Percentiles rank a stretch among this genome's conserved stretches.
Conservation (phyloP, 1,139 yeast genomes). For the Candida dubliniensis region DNA sequence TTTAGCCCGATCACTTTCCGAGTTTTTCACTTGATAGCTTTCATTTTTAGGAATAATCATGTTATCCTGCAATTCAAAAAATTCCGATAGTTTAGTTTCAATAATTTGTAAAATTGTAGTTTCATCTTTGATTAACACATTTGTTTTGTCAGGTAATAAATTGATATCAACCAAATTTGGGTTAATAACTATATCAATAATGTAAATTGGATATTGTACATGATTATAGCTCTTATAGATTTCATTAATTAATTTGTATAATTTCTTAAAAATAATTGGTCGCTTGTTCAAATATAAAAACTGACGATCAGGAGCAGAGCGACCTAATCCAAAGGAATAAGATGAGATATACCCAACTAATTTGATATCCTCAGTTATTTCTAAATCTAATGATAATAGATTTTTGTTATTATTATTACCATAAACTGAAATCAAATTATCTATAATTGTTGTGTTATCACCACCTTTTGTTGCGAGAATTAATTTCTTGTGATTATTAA, state of each 20-base stretch:
- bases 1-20: neutral
- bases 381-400: constrained; percentile 47
- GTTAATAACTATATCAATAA: constrained; percentile 58
- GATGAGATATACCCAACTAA: constrained; percentile 69
- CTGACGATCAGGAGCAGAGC: constrained; percentile 74
- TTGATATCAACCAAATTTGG: constrained; percentile 69
- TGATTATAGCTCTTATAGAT: constrained; percentile 69
- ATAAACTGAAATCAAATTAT: constrained; percentile 64
- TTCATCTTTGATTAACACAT: constrained; percentile 70
- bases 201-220: constrained; percentile 71
- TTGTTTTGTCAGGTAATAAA: constrained; percentile 87
- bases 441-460: constrained; percentile 28
- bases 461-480: constrained; percentile 54
- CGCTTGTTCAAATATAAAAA: constrained; percentile 69
- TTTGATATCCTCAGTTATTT: constrained; percentile 24
- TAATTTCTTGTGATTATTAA: constrained; percentile 49
- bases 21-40: neutral
- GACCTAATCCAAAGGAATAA: constrained; percentile 66
- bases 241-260: constrained; percentile 67
- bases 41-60: constrained; percentile 35
- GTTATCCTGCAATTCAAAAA: constrained; percentile 49
- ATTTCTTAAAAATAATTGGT: constrained; percentile 62
- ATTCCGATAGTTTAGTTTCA: constrained; percentile 36
- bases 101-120: constrained; percentile 52
- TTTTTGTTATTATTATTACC: constrained; percentile 68